phyloP scores from a whole-genome alignment of 768 basidiomycete species.

The Boletus tomentosulus region DNA sequence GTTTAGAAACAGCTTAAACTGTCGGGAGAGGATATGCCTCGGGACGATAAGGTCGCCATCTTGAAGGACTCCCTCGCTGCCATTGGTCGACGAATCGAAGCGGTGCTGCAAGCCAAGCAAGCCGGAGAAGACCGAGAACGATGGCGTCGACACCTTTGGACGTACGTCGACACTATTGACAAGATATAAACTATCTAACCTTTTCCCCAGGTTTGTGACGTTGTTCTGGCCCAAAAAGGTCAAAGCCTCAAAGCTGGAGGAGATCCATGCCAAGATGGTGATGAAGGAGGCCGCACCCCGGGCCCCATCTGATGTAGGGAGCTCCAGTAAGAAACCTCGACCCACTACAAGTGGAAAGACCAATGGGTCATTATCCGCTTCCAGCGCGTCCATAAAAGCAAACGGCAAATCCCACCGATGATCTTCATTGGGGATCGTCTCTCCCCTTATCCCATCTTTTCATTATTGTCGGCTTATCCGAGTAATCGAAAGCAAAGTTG shows the following conservation, averaged over 20 bases:
- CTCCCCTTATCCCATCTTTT: constrained; percentile 18
- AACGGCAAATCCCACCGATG: constrained; percentile 63
- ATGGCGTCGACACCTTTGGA: constrained; percentile 96
- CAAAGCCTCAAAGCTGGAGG: constrained; percentile 87
- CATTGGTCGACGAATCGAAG: constrained; percentile 89
- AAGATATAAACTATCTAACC: constrained; percentile 10
- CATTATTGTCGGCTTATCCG: constrained; percentile 21
- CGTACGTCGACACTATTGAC: constrained; percentile 51
- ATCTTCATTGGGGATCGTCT: constrained; percentile 19
- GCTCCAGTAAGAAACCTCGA: constrained; percentile 56
- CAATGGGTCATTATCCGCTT: constrained; percentile 46
- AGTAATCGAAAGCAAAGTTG: constrained; percentile 21
- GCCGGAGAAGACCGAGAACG: constrained; percentile 79
- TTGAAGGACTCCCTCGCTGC: constrained; percentile 93
- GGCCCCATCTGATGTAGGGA: constrained; percentile 44
- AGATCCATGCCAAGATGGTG: constrained; percentile 95
- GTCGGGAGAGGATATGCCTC: constrained; percentile 87
- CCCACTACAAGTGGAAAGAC: constrained; percentile 45
- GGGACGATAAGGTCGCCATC: constrained; percentile 94
- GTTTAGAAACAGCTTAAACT: constrained; percentile 89
- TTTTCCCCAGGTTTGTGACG: constrained; percentile 71
- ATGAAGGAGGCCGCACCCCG: constrained; percentile 77
- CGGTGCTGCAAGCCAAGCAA: constrained; percentile 70
- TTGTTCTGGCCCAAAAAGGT: constrained; percentile 98
- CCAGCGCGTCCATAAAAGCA: constrained; percentile 43